Evolutionary conservation across 495 filamentous ascomycete genomes (phyloP), one percentile per base, ranked within the genome.

Genomic region (Thozetella sp.): DNA sequence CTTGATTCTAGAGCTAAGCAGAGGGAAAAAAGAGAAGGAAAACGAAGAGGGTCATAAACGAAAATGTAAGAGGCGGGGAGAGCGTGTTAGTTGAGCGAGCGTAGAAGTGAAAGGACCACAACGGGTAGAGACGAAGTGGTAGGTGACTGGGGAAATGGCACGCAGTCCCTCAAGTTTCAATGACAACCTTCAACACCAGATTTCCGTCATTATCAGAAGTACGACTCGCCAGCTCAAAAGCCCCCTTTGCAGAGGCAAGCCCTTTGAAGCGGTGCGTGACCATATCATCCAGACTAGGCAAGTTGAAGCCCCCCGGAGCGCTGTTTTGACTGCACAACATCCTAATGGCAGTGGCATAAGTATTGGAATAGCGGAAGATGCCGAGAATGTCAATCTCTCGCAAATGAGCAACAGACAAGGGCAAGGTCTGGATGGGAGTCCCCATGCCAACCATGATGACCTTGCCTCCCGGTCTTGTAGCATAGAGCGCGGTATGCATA

Each of bases 361-460:
- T 93, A 53, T 93, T 91, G 51, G 90, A 90, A 65, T 97, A 97
- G 37, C 93, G 82, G 69, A 97, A 97, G 25, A 94, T 89, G n/a
- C 93, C 93, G 1, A 95, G 79, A 30, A 97, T 88, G 74, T 97
- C 93, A 2, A 97, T 89, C 76, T 97, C 93, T 2, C 92, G 84
- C 54, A 96, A 75, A 37, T 93, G 91, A 15, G 93, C 93, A 0
- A 91, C 90, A 1, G 88, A 92, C 56, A 97, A 82, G 0, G 93
- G 93, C 4, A 97, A 77, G 0, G 91, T 96, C 76, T 95, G 91
- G 45, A 96, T 84, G 0, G 93, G 93, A 3, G 87, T 91, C n/a
- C 93, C 93, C 92, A 97, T 97, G 2, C 93, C 93, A 22, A 97
- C 88, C 75, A 96, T 88, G 63, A 97, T 86, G 37, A 97, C 80